These are phyloP conservation scores for Protomyces inundatus DNA, from an alignment of 1,139 yeast species.

Conservation along the genomic window DNA sequence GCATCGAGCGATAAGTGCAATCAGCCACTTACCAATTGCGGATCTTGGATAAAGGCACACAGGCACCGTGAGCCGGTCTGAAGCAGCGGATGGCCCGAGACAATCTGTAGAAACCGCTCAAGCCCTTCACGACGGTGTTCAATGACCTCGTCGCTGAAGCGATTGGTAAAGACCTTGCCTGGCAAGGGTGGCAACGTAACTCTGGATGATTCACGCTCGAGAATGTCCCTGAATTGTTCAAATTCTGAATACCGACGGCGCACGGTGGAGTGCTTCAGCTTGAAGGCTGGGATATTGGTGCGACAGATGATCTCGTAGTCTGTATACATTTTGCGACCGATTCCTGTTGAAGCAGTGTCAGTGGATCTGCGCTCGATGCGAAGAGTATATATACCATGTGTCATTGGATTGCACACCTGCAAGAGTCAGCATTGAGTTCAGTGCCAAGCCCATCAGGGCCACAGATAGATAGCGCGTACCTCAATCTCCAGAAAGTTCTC, in stretches of 20 bases:
- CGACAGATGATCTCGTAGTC: conserved; percentile 82
- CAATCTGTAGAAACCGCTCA: conserved; percentile 69
- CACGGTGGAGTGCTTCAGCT: conserved; percentile 59
- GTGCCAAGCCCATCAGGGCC: neutral
- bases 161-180: conserved; percentile 68
- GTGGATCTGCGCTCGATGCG: neutral
- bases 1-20: neutral
- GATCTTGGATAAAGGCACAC: conserved; percentile 83
- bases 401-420: conserved; percentile 63
- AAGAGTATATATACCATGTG: conserved; percentile 51
- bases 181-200: conserved; percentile 86
- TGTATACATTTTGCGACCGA: conserved; percentile 61
- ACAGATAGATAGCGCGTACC: conserved; percentile 41
- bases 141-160: conserved; percentile 78
- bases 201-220: conserved; percentile 68
- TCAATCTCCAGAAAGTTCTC: conserved; percentile 92
- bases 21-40: conserved; percentile 53
- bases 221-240: conserved; percentile 66
- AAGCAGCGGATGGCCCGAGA: conserved; percentile 88
- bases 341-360: neutral
- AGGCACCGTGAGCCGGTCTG: conserved; percentile 85
- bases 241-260: conserved; percentile 88
- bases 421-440: neutral
- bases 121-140: conserved; percentile 79
- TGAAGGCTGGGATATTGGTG: conserved; percentile 72